A percentile compares a stretch with the other conserved stretches of the same genome.
phyloP scores from a whole-genome alignment of 768 basidiomycete species.

The Clitopilus hobsonii region DNA sequence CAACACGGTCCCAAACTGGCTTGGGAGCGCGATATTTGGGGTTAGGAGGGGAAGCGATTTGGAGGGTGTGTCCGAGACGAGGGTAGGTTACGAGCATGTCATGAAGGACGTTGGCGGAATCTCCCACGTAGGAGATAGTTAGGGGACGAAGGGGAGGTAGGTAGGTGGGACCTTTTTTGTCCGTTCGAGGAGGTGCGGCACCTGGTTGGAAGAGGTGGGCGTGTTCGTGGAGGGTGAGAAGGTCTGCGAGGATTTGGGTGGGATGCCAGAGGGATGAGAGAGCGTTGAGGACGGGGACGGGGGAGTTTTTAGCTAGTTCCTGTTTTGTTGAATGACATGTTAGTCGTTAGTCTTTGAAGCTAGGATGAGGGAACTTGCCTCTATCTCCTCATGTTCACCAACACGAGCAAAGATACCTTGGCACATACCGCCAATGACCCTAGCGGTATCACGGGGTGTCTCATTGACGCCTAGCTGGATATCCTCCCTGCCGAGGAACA shows the following conservation, averaged over 20 bases:
- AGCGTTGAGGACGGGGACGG: slow-evolving; percentile 94
- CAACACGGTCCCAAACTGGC: slow-evolving; percentile 79
- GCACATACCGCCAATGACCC: slow-evolving; percentile 91
- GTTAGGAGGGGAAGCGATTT: slow-evolving; percentile 68
- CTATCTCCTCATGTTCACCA: slow-evolving; percentile 87
- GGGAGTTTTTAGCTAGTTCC: slow-evolving; percentile 88
- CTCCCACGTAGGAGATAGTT: slow-evolving; percentile 91
- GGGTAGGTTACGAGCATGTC: slow-evolving; percentile 97
- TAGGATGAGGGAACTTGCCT: slow-evolving; percentile 45
- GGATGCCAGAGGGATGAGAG: slow-evolving; percentile 96
- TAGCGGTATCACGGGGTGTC: slow-evolving; percentile 73
- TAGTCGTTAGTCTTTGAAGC: not conserved
- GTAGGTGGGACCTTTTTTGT: slow-evolving; percentile 26
- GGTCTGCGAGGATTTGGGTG: slow-evolving; percentile 90
- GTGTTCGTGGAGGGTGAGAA: slow-evolving; percentile 84
- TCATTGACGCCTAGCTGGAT: slow-evolving; percentile 98
- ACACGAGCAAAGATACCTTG: slow-evolving; percentile 97
- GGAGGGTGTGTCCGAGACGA: slow-evolving; percentile 81
- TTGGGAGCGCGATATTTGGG: slow-evolving; percentile 64
- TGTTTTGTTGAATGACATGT: slow-evolving; percentile 24
- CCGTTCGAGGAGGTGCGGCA: slow-evolving; percentile 12
- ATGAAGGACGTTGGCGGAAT: slow-evolving; percentile 92
- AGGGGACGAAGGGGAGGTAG: slow-evolving; percentile 65
- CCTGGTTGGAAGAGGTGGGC: slow-evolving; percentile 42
- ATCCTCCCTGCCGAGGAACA: slow-evolving; percentile 87